phyloP scores from a whole-genome alignment of 768 basidiomycete genomes.

The Hygrophoropsis aurantiaca region DNA sequence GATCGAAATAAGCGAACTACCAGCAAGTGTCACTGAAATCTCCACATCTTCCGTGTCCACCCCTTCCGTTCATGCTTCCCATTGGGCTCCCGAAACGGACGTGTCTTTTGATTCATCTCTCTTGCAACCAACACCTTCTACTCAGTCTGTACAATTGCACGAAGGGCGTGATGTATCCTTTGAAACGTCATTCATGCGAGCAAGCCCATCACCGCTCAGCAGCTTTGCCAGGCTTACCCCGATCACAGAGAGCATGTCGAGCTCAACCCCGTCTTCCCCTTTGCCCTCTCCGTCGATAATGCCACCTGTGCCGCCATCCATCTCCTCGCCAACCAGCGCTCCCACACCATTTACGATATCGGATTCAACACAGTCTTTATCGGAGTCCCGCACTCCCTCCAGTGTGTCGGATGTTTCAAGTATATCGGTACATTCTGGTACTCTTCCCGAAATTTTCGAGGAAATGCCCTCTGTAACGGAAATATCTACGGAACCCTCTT shows the following conservation, averaged over 20 bases:
- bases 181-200: slow-evolving; percentile 73
- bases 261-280: slow-evolving; percentile 15
- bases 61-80: slow-evolving; percentile 39
- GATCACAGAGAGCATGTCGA: slow-evolving; percentile 32
- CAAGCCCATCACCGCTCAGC: slow-evolving; percentile 44
- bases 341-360: slow-evolving; percentile 31
- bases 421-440: slow-evolving; percentile 42
- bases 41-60: slow-evolving; percentile 38
- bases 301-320: slow-evolving; percentile 18
- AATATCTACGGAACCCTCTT: slow-evolving; percentile 56
- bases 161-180: slow-evolving; percentile 66
- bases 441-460: slow-evolving; percentile 30
- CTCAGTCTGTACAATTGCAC: slow-evolving; percentile 47
- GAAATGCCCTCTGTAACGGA: slow-evolving; percentile 25
- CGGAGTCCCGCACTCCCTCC: slow-evolving; percentile 39
- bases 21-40: slow-evolving; percentile 31
- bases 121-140: slow-evolving; percentile 69
- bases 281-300: slow-evolving; percentile 7
- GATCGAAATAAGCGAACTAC: slow-evolving; percentile 24
- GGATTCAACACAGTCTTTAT: slow-evolving; percentile 22
- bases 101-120: slow-evolving; percentile 76
- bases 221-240: slow-evolving; percentile 33
- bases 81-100: slow-evolving; percentile 67
- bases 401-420: slow-evolving; percentile 41
- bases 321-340: slow-evolving; percentile 33